Percentiles rank a stretch among this genome's conserved stretches.
These are phyloP conservation scores for Clonostachys rosea DNA, from an alignment of 2,329 filamentous ascomycete species.

Conservation along the genomic window DNA sequence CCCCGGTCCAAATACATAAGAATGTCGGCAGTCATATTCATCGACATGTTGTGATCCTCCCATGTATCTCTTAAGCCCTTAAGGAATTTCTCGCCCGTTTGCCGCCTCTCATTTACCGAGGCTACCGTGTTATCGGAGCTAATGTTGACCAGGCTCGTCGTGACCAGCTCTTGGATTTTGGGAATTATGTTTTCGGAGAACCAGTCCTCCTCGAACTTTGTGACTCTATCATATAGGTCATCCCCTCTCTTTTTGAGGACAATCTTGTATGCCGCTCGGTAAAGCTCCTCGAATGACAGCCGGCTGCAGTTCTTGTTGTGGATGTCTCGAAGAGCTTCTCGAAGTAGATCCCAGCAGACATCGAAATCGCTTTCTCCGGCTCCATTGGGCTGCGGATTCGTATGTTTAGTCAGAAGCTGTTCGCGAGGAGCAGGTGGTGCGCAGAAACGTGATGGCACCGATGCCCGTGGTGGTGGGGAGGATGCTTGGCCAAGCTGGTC, in stretches of 20 bases:
- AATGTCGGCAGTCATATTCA: slow-evolving; percentile 96
- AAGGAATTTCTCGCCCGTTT: slow-evolving; percentile 80
- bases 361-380: slow-evolving; percentile 74
- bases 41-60: slow-evolving; percentile 85
- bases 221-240: slow-evolving; percentile 75
- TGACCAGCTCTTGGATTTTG: slow-evolving; percentile 66
- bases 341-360: slow-evolving; percentile 74
- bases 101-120: slow-evolving; percentile 73
- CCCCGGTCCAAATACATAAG: slow-evolving; percentile 96
- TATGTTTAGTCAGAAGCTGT: background rate
- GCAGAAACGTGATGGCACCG: background rate
- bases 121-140: slow-evolving; percentile 54
- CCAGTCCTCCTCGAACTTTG: slow-evolving; percentile 77
- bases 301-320: slow-evolving; percentile 86
- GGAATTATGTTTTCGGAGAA: slow-evolving; percentile 69
- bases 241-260: slow-evolving; percentile 85
- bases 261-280: slow-evolving; percentile 90
- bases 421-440: too few relatives aligned
- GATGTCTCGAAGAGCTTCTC: slow-evolving; percentile 77
- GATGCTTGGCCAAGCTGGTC: slow-evolving; percentile 3
- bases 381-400: slow-evolving; percentile 19
- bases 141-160: slow-evolving; percentile 57
- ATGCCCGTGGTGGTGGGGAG: background rate
- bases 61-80: slow-evolving; percentile 72
- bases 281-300: slow-evolving; percentile 92